These are phyloP conservation scores for Gossypium turneri DNA, from an alignment of 345 rosid genomes.

Conservation along the genomic window DNA sequence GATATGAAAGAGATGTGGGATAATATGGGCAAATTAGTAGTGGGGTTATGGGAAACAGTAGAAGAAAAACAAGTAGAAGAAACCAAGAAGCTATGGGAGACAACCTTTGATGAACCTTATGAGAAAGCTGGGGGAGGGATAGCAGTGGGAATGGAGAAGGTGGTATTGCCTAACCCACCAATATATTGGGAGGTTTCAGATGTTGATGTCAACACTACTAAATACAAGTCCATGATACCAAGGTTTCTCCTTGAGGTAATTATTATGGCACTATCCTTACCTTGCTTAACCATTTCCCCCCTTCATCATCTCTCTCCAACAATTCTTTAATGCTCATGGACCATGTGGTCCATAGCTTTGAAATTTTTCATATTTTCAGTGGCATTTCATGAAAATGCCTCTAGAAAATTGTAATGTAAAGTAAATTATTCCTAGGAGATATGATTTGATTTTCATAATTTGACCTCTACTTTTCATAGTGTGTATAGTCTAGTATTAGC, in stretches of 20 bases:
- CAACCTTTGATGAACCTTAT: constrained; percentile 63
- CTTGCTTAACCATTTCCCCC: no score
- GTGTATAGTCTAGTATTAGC: background rate
- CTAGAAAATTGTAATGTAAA: no score
- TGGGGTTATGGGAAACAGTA: constrained; percentile 40
- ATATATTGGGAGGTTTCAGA: constrained; percentile 71
- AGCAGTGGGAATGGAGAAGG: constrained; percentile 27
- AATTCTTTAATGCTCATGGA: no score
- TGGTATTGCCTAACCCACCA: constrained; percentile 29
- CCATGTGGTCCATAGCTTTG: no score
- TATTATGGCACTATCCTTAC: background rate
- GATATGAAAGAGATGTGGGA: constrained; percentile 59
- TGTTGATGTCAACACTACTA: constrained; percentile 58
- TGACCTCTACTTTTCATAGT: no score
- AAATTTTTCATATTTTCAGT: no score
- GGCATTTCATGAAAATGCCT: no score
- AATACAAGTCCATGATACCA: constrained; percentile 63
- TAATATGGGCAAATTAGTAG: constrained; percentile 38
- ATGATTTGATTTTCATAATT: no score
- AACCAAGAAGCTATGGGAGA: constrained; percentile 59
- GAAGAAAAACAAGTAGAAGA: constrained; percentile 46
- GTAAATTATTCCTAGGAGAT: no score
- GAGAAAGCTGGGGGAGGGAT: constrained; percentile 77
- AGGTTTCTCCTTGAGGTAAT: constrained; percentile 77
- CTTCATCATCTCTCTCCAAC: no score